Evolutionary conservation across 345 rosid genomes (phyloP), one percentile per base, ranked within the genome.

Genomic region (Salix brachista): DNA sequence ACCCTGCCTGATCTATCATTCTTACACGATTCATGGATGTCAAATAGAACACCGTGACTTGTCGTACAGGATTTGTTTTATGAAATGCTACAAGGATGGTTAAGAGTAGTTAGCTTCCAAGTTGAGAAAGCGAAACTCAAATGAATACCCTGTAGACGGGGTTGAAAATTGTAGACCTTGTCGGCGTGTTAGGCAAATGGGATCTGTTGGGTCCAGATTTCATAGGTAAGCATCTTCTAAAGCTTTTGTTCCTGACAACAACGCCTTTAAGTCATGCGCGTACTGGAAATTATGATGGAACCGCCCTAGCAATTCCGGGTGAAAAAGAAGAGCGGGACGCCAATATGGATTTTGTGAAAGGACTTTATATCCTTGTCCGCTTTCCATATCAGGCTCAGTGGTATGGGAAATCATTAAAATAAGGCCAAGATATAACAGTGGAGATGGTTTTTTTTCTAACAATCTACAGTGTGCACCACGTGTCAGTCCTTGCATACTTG

Each of bases 221-320:
- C 54, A 41, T 26, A 61, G 68, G 42, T 16, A 10, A 54, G 58
- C 41, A 69, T 58, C 60, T 2, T 6, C 21, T 17, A 10, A 5
- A 19, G 11, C 44, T 50, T 46, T 66, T 37, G 14, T 13, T 30
- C 10, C 34, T 32, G 6, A 21, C 18, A n/a, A 56, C 12, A 58
- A 23, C 46, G 67, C 39, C 19, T 32, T 48, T 28, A 0, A 26
- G 75, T 6, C 80, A 42, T 70, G 80, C 74, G 74, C n/a, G 18
- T 48, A 9, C 61, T 60, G 64, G 61, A 17, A 68, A 46, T 61
- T 30, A 70, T 61, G 79, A 61, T 69, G 69, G 14, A 69, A 36
- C 32, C 61, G 65, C 23, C 65, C 25, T 67, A 4, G 18, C 72
- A 25, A 17, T 23, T 54, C 23, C 26, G 73, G 37, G 6, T 39